Percentiles rank a stretch among this genome's conserved stretches.
Evolutionary conservation across 2,329 filamentous ascomycete species (phyloP).

Genomic region (Arthrobotrys pseudoclavata): DNA sequence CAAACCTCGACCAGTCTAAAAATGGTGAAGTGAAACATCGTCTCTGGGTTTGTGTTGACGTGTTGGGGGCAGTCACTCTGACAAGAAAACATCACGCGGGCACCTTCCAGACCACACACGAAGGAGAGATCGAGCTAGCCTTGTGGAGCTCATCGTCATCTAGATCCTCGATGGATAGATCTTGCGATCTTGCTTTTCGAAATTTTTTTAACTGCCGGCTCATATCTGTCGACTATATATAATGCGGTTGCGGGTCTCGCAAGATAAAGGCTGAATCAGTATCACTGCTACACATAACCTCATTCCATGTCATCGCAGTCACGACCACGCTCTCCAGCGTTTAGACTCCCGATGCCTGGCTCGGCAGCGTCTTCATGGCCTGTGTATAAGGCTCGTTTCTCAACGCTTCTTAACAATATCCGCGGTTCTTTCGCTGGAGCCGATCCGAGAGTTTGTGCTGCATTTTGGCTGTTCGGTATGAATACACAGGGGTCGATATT

Average conservation of each 20-base stretch:
- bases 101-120: constrained; percentile 1
- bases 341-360: constrained; percentile 71
- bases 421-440: constrained; percentile 75
- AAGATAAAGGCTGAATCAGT: constrained; percentile 9
- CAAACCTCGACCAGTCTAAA: neutral
- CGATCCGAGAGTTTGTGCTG: constrained; percentile 78
- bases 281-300: neutral
- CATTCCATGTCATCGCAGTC: constrained; percentile 9
- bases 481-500: constrained; percentile 2
- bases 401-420: constrained; percentile 65
- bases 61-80: neutral
- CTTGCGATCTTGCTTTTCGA: constrained; percentile 1
- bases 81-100: constrained; percentile 14
- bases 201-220: constrained; percentile 8
- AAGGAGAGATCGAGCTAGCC: constrained; percentile 1
- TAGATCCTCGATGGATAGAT: constrained; percentile 22
- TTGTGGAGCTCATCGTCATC: neutral
- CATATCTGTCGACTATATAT: constrained; percentile 17
- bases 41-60: neutral
- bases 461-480: constrained; percentile 95
- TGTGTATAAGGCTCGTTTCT: constrained; percentile 75
- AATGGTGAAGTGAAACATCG: neutral
- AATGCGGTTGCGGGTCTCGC: neutral
- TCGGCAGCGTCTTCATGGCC: constrained; percentile 78
- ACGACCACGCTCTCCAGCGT: constrained; percentile 55